phyloP scores from a whole-genome alignment of 208 protist species.

The Acanthamoeba rhysodes region DNA sequence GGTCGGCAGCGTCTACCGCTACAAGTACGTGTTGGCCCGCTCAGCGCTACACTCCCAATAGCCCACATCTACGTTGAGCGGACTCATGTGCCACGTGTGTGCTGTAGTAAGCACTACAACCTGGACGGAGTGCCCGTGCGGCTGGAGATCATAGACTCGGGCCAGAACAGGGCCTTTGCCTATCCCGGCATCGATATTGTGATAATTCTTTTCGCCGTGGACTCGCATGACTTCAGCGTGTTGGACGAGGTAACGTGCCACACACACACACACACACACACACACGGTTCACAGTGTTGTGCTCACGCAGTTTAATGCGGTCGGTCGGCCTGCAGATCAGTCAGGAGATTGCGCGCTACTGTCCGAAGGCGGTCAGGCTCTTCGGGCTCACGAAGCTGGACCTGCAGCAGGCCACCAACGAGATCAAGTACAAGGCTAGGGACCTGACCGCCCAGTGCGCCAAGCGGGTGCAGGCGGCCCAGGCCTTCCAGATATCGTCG shows the following conservation, averaged over 20 bases:
- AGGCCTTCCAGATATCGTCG: neutral
- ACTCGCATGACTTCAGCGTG: neutral
- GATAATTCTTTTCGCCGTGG: constrained; percentile 10
- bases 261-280: too few relatives aligned
- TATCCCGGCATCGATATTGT: constrained; percentile 36
- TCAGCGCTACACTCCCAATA: neutral
- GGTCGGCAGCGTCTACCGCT: constrained; percentile 46
- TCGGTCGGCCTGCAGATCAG: neutral
- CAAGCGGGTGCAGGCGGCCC: neutral
- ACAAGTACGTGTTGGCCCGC: neutral
- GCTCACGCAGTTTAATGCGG: neutral
- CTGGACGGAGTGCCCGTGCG: constrained; percentile 38
- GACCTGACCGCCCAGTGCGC: neutral
- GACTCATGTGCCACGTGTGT: neutral
- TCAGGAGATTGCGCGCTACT: constrained; percentile 2
- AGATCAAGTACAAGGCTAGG: neutral
- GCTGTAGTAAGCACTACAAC: constrained; percentile 13
- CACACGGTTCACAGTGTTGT: neutral
- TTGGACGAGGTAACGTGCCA: neutral
- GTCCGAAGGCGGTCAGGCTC: neutral
- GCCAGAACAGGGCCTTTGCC: neutral
- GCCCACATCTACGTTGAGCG: too few relatives aligned
- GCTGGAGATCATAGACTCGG: constrained; percentile 63
- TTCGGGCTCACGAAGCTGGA: constrained; percentile 25
- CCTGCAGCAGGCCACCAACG: neutral